phyloP scores from a whole-genome alignment of 2,329 filamentous ascomycete genomes.

The Furcasterigmium furcatum region DNA sequence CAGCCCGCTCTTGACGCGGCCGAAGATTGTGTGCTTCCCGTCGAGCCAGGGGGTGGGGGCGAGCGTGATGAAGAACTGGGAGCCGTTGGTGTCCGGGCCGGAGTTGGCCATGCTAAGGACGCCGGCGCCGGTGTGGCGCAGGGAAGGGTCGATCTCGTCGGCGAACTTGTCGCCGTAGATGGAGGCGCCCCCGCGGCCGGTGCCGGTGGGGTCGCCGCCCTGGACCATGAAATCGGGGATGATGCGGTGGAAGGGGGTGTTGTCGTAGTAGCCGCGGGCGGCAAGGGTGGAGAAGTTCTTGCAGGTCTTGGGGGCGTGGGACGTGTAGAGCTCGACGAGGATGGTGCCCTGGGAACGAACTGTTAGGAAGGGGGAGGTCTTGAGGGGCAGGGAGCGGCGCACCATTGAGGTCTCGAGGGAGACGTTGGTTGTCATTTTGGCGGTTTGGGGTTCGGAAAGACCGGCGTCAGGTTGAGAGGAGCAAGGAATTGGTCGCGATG shows the following conservation, averaged over 20 bases:
- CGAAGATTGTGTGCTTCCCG: conserved; percentile 96
- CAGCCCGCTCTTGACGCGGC: conserved; percentile 81
- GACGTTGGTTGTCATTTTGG: conserved; percentile 71
- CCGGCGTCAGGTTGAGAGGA: too few species aligned
- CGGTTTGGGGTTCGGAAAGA: background rate
- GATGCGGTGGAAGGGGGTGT: conserved; percentile 84
- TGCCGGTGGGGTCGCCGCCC: conserved; percentile 90
- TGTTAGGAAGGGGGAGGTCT: background rate
- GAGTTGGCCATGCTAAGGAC: conserved; percentile 97
- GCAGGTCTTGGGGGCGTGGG: conserved; percentile 86
- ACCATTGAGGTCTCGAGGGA: conserved; percentile 85
- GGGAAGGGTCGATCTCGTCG: conserved; percentile 75
- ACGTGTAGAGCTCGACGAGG: conserved; percentile 82
- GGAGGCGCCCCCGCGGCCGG: conserved; percentile 80
- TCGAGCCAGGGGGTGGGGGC: conserved; percentile 95
- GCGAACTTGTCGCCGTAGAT: conserved; percentile 94
- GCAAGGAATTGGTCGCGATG: too few species aligned
- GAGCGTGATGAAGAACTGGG: conserved; percentile 93
- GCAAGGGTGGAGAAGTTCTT: conserved; percentile 82
- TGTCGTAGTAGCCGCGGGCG: conserved; percentile 83
- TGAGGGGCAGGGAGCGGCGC: conserved; percentile 16
- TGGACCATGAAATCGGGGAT: conserved; percentile 98
- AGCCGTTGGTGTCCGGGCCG: conserved; percentile 89
- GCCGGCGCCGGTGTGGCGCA: conserved; percentile 92
- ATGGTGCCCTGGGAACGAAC: conserved; percentile 67